Percentiles rank a stretch among this genome's conserved stretches.
Conservation (phyloP, 2,329 filamentous ascomycete species). For the Esteya vermicola region DNA sequence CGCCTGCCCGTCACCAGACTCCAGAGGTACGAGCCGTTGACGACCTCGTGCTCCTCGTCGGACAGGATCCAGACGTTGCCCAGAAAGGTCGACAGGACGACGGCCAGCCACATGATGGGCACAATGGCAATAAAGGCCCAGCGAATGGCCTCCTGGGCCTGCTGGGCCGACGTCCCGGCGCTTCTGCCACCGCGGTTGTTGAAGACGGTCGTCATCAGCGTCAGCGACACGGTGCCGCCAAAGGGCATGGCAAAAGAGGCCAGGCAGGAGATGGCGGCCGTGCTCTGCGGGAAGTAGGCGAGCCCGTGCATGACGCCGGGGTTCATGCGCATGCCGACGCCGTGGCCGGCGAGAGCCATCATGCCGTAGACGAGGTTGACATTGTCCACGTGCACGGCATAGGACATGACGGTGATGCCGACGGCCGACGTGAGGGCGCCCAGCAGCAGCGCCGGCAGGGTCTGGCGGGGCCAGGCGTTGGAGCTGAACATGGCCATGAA, state of each 20-base stretch:
- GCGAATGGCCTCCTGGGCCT: slow-evolving; percentile 33
- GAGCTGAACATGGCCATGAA: slow-evolving; percentile 43
- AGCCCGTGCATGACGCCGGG: slow-evolving; percentile 45
- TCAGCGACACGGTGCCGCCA: slow-evolving; percentile 50
- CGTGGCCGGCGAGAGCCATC: slow-evolving; percentile 49
- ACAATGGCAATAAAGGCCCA: slow-evolving; percentile 47
- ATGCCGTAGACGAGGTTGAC: slow-evolving; percentile 44
- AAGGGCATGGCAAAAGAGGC: slow-evolving; percentile 46
- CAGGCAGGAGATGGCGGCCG: slow-evolving; percentile 44
- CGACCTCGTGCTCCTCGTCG: slow-evolving; percentile 11
- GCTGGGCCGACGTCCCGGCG: too few species aligned
- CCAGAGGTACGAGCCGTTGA: slow-evolving; percentile 9
- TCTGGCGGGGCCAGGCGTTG: slow-evolving; percentile 48
- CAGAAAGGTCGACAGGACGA: slow-evolving; percentile 11
- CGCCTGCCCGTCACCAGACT: slow-evolving; percentile 7
- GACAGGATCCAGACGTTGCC: slow-evolving; percentile 16
- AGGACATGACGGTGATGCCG: slow-evolving; percentile 43
- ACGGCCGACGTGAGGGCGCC: slow-evolving; percentile 41
- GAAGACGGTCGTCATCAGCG: slow-evolving; percentile 55
- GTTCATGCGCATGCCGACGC: slow-evolving; percentile 52
- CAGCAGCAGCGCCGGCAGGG: slow-evolving; percentile 41
- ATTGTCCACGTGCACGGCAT: slow-evolving; percentile 34
- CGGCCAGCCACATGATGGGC: slow-evolving; percentile 33
- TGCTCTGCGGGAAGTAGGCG: slow-evolving; percentile 42
- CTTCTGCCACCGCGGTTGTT: too few species aligned